Evolutionary conservation across 2,329 filamentous ascomycete genomes (phyloP).

Genomic region (Colletotrichum limetticola): DNA sequence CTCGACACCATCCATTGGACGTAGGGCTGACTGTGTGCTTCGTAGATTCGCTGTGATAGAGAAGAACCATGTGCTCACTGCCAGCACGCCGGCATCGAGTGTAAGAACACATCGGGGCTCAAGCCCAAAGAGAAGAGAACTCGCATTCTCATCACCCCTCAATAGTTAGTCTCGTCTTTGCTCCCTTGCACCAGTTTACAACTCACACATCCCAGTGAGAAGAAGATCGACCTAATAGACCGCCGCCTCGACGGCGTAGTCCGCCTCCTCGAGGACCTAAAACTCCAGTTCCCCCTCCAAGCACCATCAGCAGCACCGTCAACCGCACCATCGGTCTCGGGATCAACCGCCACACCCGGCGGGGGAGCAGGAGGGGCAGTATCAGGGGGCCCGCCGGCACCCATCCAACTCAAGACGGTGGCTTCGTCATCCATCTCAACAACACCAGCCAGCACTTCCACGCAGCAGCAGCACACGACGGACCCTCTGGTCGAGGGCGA

Average conservation of each 20-base stretch:
- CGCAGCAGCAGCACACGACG: slow-evolving; percentile 34
- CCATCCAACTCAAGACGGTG: not conserved
- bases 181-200: no score
- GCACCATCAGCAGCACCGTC: slow-evolving; percentile 1
- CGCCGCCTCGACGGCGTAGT: slow-evolving; percentile 47
- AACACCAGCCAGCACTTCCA: slow-evolving; percentile 34
- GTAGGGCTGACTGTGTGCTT: slow-evolving; percentile 6
- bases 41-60: slow-evolving; percentile 24
- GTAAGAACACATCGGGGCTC: slow-evolving; percentile 20
- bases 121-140: slow-evolving; percentile 29
- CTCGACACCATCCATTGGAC: slow-evolving; percentile 45
- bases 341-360: not conserved
- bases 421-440: slow-evolving; percentile 11
- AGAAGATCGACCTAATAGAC: slow-evolving; percentile 48
- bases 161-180: no score
- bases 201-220: no score
- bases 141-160: not conserved
- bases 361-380: no score
- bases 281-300: slow-evolving; percentile 38
- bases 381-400: not conserved
- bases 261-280: slow-evolving; percentile 47
- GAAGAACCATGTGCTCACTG: slow-evolving; percentile 22
- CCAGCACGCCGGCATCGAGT: slow-evolving; percentile 27
- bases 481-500: slow-evolving; percentile 54
- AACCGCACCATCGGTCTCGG: not conserved